These are phyloP conservation scores for Candida mattraensis DNA, from an alignment of 805 yeast genomes.

Conservation along the genomic window DNA sequence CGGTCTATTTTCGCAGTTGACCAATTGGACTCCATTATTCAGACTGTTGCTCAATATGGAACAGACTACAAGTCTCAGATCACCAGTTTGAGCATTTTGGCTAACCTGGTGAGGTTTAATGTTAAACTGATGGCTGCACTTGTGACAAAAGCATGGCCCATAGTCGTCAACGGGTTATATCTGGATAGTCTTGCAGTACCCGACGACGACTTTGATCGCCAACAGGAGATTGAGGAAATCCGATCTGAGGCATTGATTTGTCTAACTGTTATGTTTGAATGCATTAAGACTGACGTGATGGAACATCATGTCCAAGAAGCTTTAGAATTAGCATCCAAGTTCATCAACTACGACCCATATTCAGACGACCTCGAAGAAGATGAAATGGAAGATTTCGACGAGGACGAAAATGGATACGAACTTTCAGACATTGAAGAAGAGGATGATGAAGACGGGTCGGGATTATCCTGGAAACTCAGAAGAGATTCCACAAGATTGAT, in stretches of 20 bases:
- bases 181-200: slow-evolving; percentile 24
- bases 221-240: slow-evolving; percentile 33
- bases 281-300: slow-evolving; percentile 35
- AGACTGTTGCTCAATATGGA: slow-evolving; percentile 1
- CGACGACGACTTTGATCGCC: slow-evolving; percentile 35
- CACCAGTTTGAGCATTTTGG: slow-evolving; percentile 18
- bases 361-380: slow-evolving; percentile 32
- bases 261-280: slow-evolving; percentile 40
- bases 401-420: slow-evolving; percentile 39
- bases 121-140: slow-evolving; percentile 22
- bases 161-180: slow-evolving; percentile 14
- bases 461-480: slow-evolving; percentile 61
- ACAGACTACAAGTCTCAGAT: slow-evolving; percentile 11
- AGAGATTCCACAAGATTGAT: slow-evolving; percentile 48
- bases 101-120: slow-evolving; percentile 30
- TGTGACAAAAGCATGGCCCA: slow-evolving; percentile 12
- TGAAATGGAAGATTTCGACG: slow-evolving; percentile 30
- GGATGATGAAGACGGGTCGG: slow-evolving; percentile 40
- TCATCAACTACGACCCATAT: slow-evolving; percentile 50
- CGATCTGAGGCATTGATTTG: slow-evolving; percentile 50
- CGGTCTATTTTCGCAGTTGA: slow-evolving; percentile 21
- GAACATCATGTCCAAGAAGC: slow-evolving; percentile 29
- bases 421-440: slow-evolving; percentile 43
- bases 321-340: slow-evolving; percentile 31
- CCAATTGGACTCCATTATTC: slow-evolving; percentile 14